A percentile compares a stretch with the other conserved stretches of the same genome.
Evolutionary conservation across 805 yeast genomes (phyloP).

Genomic region (Grigorovia yakushimaensis): DNA sequence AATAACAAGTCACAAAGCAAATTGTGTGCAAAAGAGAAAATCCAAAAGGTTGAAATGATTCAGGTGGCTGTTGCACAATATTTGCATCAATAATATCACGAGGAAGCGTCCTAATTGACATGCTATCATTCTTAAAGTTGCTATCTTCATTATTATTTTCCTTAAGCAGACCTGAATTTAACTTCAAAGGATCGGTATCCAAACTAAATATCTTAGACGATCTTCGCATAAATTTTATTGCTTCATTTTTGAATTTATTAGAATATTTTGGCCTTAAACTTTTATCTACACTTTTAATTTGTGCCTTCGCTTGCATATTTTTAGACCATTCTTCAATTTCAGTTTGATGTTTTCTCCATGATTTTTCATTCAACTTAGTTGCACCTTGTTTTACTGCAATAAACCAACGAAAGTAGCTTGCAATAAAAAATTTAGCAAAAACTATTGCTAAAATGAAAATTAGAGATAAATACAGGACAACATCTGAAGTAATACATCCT

Average conservation of each 20-base stretch:
- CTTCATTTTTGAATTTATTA: neutral
- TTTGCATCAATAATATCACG: conserved; percentile 54
- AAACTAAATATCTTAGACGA: neutral
- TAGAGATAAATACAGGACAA: conserved; percentile 72
- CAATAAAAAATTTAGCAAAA: conserved; percentile 65
- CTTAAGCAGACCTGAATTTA: neutral
- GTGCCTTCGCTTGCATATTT: conserved; percentile 42
- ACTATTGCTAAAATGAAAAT: conserved; percentile 80
- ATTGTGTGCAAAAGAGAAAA: conserved; percentile 69
- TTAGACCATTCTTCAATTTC: conserved; percentile 83
- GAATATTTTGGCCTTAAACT: conserved; percentile 40
- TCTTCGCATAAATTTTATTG: conserved; percentile 1
- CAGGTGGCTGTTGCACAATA: conserved; percentile 86
- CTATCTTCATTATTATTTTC: neutral
- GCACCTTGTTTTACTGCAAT: conserved; percentile 78
- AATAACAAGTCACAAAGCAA: conserved; percentile 83
- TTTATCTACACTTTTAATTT: conserved; percentile 42
- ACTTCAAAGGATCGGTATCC: conserved; percentile 2
- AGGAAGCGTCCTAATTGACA: neutral
- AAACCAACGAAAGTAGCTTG: conserved; percentile 84
- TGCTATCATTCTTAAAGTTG: neutral
- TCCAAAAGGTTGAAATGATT: conserved; percentile 76
- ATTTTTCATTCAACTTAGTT: conserved; percentile 44
- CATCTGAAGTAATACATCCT: conserved; percentile 87
- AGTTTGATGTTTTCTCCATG: conserved; percentile 53